Conservation (phyloP, 805 yeast genomes). For the Komagataella phaffii region DNA sequence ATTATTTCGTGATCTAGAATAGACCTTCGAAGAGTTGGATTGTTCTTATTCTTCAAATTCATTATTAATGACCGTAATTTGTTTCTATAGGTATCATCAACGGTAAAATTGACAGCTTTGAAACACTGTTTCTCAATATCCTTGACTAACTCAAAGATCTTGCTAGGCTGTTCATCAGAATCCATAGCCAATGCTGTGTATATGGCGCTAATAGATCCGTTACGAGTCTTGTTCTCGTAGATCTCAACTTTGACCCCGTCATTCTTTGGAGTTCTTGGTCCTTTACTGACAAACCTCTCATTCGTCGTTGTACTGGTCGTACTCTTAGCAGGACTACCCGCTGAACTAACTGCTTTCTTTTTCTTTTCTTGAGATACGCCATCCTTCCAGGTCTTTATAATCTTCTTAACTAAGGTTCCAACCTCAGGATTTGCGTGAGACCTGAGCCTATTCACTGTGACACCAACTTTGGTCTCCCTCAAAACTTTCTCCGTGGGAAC, state of each 20-base stretch:
- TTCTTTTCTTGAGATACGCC: slow-evolving; percentile 58
- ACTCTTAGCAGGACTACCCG: slow-evolving; percentile 3
- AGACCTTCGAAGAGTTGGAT: slow-evolving; percentile 68
- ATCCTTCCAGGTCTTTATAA: slow-evolving; percentile 85
- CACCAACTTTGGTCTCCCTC: slow-evolving; percentile 94
- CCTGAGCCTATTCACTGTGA: slow-evolving; percentile 83
- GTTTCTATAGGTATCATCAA: slow-evolving; percentile 55
- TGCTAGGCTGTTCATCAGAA: slow-evolving; percentile 34
- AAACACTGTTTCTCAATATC: slow-evolving; percentile 66
- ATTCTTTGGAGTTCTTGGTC: slow-evolving; percentile 64
- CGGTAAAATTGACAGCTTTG: slow-evolving; percentile 40
- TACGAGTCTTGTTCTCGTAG: slow-evolving; percentile 70
- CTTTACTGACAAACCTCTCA: slow-evolving; percentile 29
- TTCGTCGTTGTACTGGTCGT: slow-evolving; percentile 9
- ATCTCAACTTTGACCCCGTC: slow-evolving; percentile 67
- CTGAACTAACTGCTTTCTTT: slow-evolving; percentile 6
- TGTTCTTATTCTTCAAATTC: slow-evolving; percentile 79
- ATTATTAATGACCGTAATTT: slow-evolving; percentile 78
- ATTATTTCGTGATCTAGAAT: slow-evolving; percentile 54
- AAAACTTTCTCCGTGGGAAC: slow-evolving; percentile 75
- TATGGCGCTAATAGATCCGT: slow-evolving; percentile 69
- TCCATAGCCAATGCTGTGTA: slow-evolving; percentile 87
- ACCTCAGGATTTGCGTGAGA: slow-evolving; percentile 56
- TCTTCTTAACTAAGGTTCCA: slow-evolving; percentile 58
- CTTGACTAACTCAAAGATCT: slow-evolving; percentile 48